Base-by-base conservation (phyloP, 352 stramenopile genomes). In the Phytopythium aichiense region DNA sequence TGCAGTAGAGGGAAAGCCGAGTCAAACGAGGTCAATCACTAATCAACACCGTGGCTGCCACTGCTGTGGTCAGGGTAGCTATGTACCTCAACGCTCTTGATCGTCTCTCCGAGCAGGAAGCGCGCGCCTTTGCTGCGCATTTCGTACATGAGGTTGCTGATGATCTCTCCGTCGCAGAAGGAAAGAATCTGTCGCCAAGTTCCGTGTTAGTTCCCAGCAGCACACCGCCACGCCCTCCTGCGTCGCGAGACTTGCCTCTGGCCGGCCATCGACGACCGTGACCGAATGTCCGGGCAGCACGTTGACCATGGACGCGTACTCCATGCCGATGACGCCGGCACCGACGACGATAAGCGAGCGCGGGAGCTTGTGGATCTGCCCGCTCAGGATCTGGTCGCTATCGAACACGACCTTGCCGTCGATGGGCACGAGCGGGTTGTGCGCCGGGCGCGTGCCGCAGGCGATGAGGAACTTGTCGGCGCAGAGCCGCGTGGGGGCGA, bases 231-330 rank as follows among this genome's bases (percentile, higher is more conserved):
- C 12, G 16, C 16, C 9, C 23, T n/a, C 30, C 31, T 46, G 25
- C 20, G 45, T 9, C 58, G 20, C 2, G 51, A n/a, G 18, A 77
- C 74, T 62, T 52, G 89, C 77, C 48, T 92, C 83, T 52, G 76
- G 71, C 2, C 86, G 80, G 8, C 81, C 79, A 45, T 97, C 89
- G 33, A 97, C 86, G 22, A 97, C 84, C 20, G 86, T 96, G 56
- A 97, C 89, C 35, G 78, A 85, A 49, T 91, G 89, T 4, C 89
- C 89, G 11, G 86, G 88, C 22, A 97, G 69, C 38, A 97, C 84
- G 62, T 93, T 96, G 30, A 97, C 71, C 87, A 97, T 97, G 49
- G 81, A 92, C 20, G 89, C 89, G 72, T 97, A 97, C 68, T 97
- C 89, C 75, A 97, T 97, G 64, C 89, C 88, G 40, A 96, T 94